Conservation (phyloP, 2,329 filamentous ascomycete species). For the Colletotrichum sp. region DNA sequence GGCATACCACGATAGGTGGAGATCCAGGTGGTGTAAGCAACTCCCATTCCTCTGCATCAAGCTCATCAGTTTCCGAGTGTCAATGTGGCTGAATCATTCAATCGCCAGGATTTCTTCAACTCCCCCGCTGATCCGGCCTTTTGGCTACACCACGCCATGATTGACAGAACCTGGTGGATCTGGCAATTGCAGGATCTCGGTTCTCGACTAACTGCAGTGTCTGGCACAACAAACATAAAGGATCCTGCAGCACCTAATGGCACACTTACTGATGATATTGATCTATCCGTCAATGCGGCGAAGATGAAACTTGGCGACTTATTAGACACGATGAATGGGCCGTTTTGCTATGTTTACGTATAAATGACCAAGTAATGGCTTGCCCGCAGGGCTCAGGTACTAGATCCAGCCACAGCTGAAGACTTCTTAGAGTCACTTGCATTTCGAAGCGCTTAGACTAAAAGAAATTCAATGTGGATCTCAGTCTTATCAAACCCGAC, state of each 20-base stretch:
- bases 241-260: conserved; percentile 16
- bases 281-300: conserved; percentile 28
- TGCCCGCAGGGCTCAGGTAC: rapidly evolving
- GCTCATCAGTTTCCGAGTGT: background rate
- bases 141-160: conserved; percentile 29
- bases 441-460: background rate
- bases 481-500: rapidly evolving
- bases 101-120: conserved; percentile 28
- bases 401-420: background rate
- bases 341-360: conserved; percentile 37
- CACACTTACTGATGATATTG: conserved; percentile 26
- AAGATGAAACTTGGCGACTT: conserved; percentile 32
- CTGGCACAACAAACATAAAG: conserved; percentile 13
- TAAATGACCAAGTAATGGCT: conserved; percentile 11
- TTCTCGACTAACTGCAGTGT: conserved; percentile 10
- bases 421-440: rapidly evolving
- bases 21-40: conserved; percentile 30
- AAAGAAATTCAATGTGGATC: background rate
- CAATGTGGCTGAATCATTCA: background rate
- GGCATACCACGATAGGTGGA: conserved; percentile 43
- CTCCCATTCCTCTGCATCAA: background rate
- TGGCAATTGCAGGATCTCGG: conserved; percentile 28
- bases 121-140: conserved; percentile 33
- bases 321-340: conserved; percentile 30
- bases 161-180: conserved; percentile 30